A percentile compares a stretch with the other conserved stretches of the same genome.
Conservation (phyloP, 2,329 filamentous ascomycete species). For the Emmonsia crescens region DNA sequence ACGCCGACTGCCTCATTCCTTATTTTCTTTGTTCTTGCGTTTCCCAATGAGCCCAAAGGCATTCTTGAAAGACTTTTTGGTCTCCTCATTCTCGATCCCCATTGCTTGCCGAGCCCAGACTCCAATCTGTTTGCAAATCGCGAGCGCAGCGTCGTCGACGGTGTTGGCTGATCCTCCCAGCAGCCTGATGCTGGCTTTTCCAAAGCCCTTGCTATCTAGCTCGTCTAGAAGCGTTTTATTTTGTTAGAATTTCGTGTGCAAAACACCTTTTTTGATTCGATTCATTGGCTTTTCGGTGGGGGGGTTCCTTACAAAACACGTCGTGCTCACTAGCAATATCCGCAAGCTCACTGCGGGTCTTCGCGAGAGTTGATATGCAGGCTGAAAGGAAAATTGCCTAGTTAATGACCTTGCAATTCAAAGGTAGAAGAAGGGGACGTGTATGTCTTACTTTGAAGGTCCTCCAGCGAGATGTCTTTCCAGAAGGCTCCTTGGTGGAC, state of each 20-base stretch:
- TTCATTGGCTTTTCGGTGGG: background rate
- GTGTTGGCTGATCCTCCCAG: background rate
- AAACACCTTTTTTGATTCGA: background rate
- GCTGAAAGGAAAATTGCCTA: background rate
- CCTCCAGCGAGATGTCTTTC: conserved; percentile 10
- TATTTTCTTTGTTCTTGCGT: background rate
- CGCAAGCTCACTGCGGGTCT: background rate
- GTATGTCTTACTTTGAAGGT: conserved; percentile 8
- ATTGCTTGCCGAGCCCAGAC: background rate
- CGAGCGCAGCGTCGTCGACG: background rate
- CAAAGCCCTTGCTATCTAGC: background rate
- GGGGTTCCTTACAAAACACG: background rate
- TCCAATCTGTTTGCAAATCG: background rate
- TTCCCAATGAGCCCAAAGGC: background rate
- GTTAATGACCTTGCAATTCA: background rate
- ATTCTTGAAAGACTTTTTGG: background rate
- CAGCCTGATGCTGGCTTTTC: background rate
- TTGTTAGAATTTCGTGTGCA: background rate
- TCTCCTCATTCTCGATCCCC: background rate
- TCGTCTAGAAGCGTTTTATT: background rate
- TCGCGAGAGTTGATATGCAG: background rate
- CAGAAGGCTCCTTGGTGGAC: conserved; percentile 11
- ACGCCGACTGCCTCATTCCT: too few species aligned
- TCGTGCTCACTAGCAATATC: background rate
- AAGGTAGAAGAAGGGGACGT: background rate